Base-by-base conservation (phyloP, 2,329 filamentous ascomycete genomes). In the Calonectria pteridis region DNA sequence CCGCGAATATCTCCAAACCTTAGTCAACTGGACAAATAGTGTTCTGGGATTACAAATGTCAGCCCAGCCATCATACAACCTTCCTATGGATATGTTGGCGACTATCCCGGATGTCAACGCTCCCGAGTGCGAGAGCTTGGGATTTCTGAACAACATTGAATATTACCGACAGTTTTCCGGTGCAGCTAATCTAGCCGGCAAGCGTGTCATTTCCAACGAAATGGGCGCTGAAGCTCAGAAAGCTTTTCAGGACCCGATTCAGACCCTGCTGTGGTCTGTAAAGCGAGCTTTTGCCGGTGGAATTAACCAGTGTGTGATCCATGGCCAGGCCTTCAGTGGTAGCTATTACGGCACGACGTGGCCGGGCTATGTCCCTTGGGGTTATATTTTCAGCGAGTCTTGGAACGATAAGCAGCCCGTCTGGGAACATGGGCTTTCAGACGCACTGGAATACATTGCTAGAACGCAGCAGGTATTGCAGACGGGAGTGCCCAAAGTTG, bases 281-380 rank as follows among this genome's bases (percentile, higher is more conserved):
- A 71, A 71, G 14, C 43, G 67, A 5, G 72, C 28, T 2, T 55
- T 73, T 13, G 62, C 20, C 16, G 63, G 37, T 3, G 67, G 67
- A 20, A 28, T 73, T 6, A 71, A 67, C 26, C 67, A 64, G 33
- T 35, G 23, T 10, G 63, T 73, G 20, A 23, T 73, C 23, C 72
- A 73, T 13, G 72, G 72, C 5, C 26, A 49, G 14, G 26, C 53
- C 2, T 73, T 53, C 18, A 37, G 50, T 4, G 67, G 67, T 7
- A 63, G 33, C 20, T 73, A 71, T 31, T 58, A 53, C n/a, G 33
- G 6, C n/a, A 71, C 67, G 1, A 71, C 72, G 1, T 73, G 72
- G 72, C 72, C 72, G 1, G 72, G 72, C 1, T 51, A 71, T 28
- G 51, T 49, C 2, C 23, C 37, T 14, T 73, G 65, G 26, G n/a